Conservation (phyloP, 345 rosid genomes). For the Bruguiera parviflora region DNA sequence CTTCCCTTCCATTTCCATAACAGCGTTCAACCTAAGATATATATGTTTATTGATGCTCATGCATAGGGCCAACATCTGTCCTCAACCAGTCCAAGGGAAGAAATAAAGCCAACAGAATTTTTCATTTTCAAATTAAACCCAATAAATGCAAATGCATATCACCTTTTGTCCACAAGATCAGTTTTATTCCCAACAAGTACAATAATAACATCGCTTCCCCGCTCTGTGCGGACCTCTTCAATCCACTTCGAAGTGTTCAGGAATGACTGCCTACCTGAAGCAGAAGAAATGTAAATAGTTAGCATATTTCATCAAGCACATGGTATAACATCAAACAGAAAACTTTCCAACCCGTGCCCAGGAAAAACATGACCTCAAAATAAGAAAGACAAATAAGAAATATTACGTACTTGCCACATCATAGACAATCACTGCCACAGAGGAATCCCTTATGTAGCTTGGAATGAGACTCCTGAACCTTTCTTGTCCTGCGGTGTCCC, state of each 20-base stretch:
- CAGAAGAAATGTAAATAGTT: slow-evolving; percentile 3
- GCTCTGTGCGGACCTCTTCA: slow-evolving; percentile 84
- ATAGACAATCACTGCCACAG: slow-evolving; percentile 80
- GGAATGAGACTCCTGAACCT: slow-evolving; percentile 91
- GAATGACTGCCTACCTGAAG: slow-evolving; percentile 75
- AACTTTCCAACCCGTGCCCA: background rate
- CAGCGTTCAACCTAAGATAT: no score
- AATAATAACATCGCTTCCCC: slow-evolving; percentile 86
- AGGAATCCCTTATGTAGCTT: slow-evolving; percentile 79
- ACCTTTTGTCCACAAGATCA: slow-evolving; percentile 90
- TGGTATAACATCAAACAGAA: background rate
- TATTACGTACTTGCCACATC: slow-evolving; percentile 68
- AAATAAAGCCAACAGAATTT: background rate
- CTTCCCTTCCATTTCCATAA: no score
- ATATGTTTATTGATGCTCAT: no score
- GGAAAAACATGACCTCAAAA: background rate
- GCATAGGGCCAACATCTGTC: no score
- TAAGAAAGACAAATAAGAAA: slow-evolving; percentile 6
- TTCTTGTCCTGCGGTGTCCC: slow-evolving; percentile 92
- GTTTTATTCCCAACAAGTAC: slow-evolving; percentile 89
- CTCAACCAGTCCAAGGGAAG: background rate
- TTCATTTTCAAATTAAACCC: slow-evolving; percentile 1
- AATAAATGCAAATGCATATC: slow-evolving; percentile 2
- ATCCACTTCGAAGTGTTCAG: slow-evolving; percentile 81
- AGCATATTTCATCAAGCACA: slow-evolving; percentile 12